Base-by-base conservation (phyloP, 176 grass and related monocot species). In the Zoysia japonica region DNA sequence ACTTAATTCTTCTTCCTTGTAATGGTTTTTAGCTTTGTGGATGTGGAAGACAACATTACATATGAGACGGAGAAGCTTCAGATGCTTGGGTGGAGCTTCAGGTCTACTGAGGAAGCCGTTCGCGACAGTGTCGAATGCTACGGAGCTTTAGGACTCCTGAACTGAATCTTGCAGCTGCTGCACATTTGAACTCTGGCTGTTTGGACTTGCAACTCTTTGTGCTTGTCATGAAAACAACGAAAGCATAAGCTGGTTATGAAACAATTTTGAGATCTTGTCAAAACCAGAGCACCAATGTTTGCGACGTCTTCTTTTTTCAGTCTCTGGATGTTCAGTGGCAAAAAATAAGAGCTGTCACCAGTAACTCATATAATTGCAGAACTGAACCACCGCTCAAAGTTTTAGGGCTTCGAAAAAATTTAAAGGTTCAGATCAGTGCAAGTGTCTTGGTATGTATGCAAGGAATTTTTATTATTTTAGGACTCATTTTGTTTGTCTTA, bases 11-110 rank as follows among this genome's bases (percentile, higher is more conserved):
- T 65, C 4, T 65, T 5, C 16, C 62, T 15, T 65, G 5, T 4
- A 65, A 65, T 15, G 37, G 11, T 65, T 40, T 64, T 38, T 37
- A 65, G 62, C 12, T 65, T 41, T 65, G 37, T 65, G 62, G 62
- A 65, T 4, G 62, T 65, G 62, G 12, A 65, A 41, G 38, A 65
- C 37, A 41, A 15, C 62, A 65, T 65, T 38, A 65, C 38, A 7
- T 65, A 65, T 16, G 41, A 65, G 38, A 65, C 62, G 5, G 62
- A 65, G 4, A 65, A 65, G 37, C 37, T 65, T 65, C 62, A 65
- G 62, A 65, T 41, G 62, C 62, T 65, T 7, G 37, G 62, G 62
- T 65, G 37, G 62, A 41, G 5, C 62, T 65, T 14, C 62, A 65
- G 38, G 62, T 38, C 62, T 7, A 65, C 41, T 5, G 62, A 65